Evolutionary conservation across 2,329 filamentous ascomycete species (phyloP).

Genomic region (Curvularia sp.): DNA sequence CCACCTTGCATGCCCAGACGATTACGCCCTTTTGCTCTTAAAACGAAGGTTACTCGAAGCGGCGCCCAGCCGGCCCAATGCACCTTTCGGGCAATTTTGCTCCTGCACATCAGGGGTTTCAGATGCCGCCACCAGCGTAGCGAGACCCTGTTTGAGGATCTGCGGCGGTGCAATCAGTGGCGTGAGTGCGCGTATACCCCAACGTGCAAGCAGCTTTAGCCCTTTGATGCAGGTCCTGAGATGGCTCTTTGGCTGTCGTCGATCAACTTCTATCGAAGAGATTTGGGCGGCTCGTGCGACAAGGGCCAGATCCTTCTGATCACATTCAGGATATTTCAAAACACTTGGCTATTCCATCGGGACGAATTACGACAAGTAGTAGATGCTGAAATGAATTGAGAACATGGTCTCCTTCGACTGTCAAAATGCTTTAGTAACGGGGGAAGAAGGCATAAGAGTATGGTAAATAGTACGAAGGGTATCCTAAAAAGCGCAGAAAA

Average conservation of each 20-base stretch:
- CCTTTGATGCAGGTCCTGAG: not conserved
- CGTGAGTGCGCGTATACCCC: not conserved
- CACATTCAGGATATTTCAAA: not conserved
- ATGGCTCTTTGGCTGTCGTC: not conserved
- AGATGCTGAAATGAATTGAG: not conserved
- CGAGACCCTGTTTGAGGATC: slow-evolving; percentile 4
- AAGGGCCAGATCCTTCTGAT: not conserved
- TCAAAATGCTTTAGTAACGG: not conserved
- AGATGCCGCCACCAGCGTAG: not conserved
- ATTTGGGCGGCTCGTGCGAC: slow-evolving; percentile 2
- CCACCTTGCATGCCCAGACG: not conserved
- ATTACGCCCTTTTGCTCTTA: slow-evolving; percentile 1
- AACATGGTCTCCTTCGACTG: not conserved
- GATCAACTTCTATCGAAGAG: not conserved
- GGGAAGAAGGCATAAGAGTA: not conserved
- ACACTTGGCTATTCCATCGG: not conserved
- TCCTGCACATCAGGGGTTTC: slow-evolving; percentile 1
- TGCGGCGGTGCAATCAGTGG: slow-evolving; percentile 3
- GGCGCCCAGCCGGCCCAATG: not conserved
- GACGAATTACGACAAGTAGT: not conserved
- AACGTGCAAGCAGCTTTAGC: not conserved
- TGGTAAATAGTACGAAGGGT: not conserved
- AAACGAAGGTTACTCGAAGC: not conserved
- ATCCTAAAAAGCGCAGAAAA: not conserved
- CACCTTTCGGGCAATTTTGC: not conserved